phyloP scores from a whole-genome alignment of 306 rosid genomes.

The Parietaria judaica region DNA sequence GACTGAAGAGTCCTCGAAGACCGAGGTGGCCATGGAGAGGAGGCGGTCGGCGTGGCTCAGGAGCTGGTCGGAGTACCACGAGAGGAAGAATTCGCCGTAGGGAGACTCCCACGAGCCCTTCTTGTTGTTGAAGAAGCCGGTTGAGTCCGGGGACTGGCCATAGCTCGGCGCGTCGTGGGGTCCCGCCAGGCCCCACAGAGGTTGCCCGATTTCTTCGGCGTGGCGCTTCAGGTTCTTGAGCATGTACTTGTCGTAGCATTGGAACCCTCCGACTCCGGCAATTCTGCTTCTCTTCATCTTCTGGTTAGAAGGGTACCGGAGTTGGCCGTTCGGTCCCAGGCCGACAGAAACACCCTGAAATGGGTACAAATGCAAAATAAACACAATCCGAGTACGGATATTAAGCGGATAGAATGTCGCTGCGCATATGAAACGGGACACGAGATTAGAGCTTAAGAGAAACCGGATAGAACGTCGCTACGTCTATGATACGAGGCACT shows the following conservation, averaged over 20 bases:
- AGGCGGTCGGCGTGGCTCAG: slow-evolving; percentile 56
- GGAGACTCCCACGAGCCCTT: slow-evolving; percentile 80
- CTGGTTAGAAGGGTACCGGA: slow-evolving; percentile 78
- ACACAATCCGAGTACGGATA: slow-evolving; percentile 8
- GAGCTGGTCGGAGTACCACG: slow-evolving; percentile 85
- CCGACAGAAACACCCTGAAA: slow-evolving; percentile 84
- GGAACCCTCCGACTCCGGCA: slow-evolving; percentile 74
- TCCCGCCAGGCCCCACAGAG: slow-evolving; percentile 92
- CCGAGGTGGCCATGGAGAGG: slow-evolving; percentile 55
- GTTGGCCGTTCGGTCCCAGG: slow-evolving; percentile 86
- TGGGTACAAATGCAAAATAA: neutral
- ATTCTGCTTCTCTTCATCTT: slow-evolving; percentile 15
- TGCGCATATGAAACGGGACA: no score
- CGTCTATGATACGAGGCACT: no score
- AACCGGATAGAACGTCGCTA: no score
- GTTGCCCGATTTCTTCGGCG: slow-evolving; percentile 67
- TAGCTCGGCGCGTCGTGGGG: slow-evolving; percentile 78
- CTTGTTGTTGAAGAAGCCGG: slow-evolving; percentile 53
- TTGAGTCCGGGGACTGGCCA: slow-evolving; percentile 36
- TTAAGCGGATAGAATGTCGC: neutral
- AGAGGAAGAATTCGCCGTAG: slow-evolving; percentile 85
- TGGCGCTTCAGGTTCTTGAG: slow-evolving; percentile 56
- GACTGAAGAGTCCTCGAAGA: slow-evolving; percentile 38
- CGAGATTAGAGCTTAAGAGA: no score
- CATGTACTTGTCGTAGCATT: slow-evolving; percentile 82